phyloP scores from a whole-genome alignment of 192 early-diverging fungal genomes.

The Coemansia sp. region DNA sequence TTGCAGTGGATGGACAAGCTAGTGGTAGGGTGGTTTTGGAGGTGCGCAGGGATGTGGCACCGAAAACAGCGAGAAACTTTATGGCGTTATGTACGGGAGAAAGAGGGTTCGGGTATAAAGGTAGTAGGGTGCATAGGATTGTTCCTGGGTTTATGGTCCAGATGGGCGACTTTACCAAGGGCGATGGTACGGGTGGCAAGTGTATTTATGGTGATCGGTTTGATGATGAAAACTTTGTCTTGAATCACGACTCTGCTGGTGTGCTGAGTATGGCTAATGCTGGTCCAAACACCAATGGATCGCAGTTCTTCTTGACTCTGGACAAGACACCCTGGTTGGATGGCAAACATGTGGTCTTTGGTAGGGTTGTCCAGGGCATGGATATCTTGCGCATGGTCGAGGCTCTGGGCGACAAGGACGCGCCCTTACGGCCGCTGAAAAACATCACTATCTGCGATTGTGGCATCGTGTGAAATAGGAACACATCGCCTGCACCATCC shows the following conservation, averaged over 20 bases:
- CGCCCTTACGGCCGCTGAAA: slow-evolving; percentile 24
- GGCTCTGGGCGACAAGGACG: slow-evolving; percentile 34
- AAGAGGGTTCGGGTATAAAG: slow-evolving; percentile 57
- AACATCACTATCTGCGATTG: slow-evolving; percentile 24
- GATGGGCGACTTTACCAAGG: slow-evolving; percentile 77
- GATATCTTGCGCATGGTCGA: slow-evolving; percentile 81
- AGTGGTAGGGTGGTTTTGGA: slow-evolving; percentile 35
- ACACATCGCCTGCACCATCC: too few relatives aligned
- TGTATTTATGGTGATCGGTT: slow-evolving; percentile 78
- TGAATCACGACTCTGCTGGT: slow-evolving; percentile 67
- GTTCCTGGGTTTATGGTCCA: slow-evolving; percentile 89
- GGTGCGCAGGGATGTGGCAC: slow-evolving; percentile 33
- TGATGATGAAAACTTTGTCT: slow-evolving; percentile 71
- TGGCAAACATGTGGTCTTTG: slow-evolving; percentile 79
- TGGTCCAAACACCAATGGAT: slow-evolving; percentile 74
- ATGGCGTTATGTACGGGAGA: slow-evolving; percentile 40
- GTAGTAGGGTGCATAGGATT: slow-evolving; percentile 77
- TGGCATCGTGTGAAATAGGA: slow-evolving; percentile 11
- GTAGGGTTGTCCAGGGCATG: slow-evolving; percentile 73
- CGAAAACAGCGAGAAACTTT: slow-evolving; percentile 38
- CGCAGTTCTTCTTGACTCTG: slow-evolving; percentile 81
- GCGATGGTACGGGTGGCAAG: slow-evolving; percentile 78
- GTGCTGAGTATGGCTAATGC: slow-evolving; percentile 81
- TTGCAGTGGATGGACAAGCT: slow-evolving; percentile 24
- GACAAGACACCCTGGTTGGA: slow-evolving; percentile 75